Conservation (phyloP, 2,329 filamentous ascomycete genomes). For the Hirsutella minnesotensis region DNA sequence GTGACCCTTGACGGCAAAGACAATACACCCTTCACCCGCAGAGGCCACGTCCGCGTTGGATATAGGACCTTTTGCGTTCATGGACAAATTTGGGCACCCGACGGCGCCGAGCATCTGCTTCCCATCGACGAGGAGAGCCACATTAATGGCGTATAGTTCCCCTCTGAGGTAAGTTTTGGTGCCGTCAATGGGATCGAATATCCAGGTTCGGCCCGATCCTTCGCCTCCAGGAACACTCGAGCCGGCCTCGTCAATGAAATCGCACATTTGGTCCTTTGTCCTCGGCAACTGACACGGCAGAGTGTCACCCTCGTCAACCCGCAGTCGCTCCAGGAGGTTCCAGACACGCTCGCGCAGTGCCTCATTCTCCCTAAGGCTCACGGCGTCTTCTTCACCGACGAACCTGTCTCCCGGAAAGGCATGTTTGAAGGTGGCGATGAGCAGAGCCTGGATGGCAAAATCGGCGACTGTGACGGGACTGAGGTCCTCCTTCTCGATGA, state of each 20-base stretch:
- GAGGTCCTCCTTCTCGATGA: slow-evolving; percentile 40
- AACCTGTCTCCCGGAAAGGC: slow-evolving; percentile 40
- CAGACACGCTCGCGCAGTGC: slow-evolving; percentile 34
- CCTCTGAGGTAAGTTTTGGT: slow-evolving; percentile 44
- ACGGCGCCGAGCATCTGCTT: slow-evolving; percentile 38
- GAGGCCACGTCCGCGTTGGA: slow-evolving; percentile 32
- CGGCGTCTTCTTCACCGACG: slow-evolving; percentile 44
- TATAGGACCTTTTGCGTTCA: slow-evolving; percentile 25
- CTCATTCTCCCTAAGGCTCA: slow-evolving; percentile 29
- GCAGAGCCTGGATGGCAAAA: slow-evolving; percentile 45
- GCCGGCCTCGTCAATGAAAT: slow-evolving; percentile 41
- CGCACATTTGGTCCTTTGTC: slow-evolving; percentile 33
- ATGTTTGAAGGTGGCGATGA: slow-evolving; percentile 35
- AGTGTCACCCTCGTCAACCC: slow-evolving; percentile 13
- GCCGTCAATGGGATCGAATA: slow-evolving; percentile 50
- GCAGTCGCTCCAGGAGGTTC: slow-evolving; percentile 25
- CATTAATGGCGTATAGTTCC: slow-evolving; percentile 45
- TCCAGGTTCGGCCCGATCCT: slow-evolving; percentile 34
- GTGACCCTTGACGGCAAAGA: slow-evolving; percentile 35
- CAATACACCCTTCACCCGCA: slow-evolving; percentile 31
- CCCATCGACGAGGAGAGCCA: slow-evolving; percentile 38
- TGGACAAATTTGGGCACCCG: slow-evolving; percentile 32
- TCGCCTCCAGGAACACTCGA: slow-evolving; percentile 20
- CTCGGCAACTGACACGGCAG: slow-evolving; percentile 15
- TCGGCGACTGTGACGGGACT: slow-evolving; percentile 48